Conservation (phyloP, 306 rosid genomes). For the Inga laurina region DNA sequence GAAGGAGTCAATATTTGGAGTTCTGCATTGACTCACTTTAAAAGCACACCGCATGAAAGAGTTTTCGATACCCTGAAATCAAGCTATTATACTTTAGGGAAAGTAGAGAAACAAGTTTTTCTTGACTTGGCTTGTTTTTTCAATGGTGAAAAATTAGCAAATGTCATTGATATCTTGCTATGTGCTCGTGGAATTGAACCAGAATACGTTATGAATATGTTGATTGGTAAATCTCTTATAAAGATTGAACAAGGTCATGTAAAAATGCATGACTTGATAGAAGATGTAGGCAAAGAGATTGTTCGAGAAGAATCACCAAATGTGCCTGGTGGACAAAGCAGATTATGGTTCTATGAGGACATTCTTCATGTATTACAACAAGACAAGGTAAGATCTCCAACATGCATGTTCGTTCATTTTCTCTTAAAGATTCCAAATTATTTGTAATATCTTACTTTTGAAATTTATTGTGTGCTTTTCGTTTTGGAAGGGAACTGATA, state of each 20-base stretch:
- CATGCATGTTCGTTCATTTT: background rate
- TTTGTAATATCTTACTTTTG: background rate
- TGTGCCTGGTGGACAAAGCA: background rate
- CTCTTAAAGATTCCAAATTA: background rate
- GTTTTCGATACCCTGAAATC: background rate
- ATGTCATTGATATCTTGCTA: background rate
- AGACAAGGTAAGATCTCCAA: background rate
- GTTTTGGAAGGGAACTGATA: background rate
- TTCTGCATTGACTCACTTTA: background rate
- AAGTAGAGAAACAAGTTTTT: background rate
- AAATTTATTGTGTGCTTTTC: background rate
- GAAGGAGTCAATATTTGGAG: background rate
- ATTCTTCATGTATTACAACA: background rate
- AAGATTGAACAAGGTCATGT: background rate
- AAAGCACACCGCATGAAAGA: background rate
- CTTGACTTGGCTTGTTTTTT: conserved; percentile 18
- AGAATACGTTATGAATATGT: background rate
- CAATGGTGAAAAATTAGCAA: background rate
- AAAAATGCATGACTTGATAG: background rate
- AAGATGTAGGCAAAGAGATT: background rate
- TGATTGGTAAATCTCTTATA: background rate
- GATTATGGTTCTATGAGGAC: background rate
- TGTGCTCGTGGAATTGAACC: rapidly evolving
- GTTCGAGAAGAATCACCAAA: background rate
- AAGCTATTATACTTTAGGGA: background rate